These are phyloP conservation scores for Forsythia suspensa DNA, from an alignment of 257 asterid species.

Conservation along the genomic window DNA sequence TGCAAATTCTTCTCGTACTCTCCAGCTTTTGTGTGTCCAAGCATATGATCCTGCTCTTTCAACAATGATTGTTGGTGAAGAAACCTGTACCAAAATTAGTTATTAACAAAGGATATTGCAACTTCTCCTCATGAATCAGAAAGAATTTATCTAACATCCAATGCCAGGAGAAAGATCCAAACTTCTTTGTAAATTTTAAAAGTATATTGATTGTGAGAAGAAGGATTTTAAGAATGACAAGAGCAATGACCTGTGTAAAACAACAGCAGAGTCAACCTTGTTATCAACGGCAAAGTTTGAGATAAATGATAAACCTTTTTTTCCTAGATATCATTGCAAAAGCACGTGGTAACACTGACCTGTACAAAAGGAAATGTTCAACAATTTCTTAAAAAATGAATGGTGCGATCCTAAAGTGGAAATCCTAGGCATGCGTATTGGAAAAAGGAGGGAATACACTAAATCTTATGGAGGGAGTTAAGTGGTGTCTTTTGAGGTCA, in stretches of 20 bases:
- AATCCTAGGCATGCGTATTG: background rate
- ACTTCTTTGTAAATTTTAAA: background rate
- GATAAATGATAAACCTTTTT: background rate
- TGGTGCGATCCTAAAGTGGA: background rate
- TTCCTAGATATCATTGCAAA: background rate
- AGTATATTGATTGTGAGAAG: background rate
- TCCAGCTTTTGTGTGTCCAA: constrained; percentile 95
- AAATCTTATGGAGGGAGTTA: background rate
- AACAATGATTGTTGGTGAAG: constrained; percentile 95
- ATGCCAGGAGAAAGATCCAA: background rate
- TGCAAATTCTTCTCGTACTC: constrained; percentile 96
- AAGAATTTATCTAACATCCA: background rate
- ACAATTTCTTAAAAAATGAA: background rate
- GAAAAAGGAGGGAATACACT: background rate
- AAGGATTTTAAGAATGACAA: background rate
- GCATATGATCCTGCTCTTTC: constrained; percentile 97
- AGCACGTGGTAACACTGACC: background rate
- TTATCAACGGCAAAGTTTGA: constrained; percentile 3
- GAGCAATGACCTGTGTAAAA: background rate
- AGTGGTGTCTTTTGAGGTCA: background rate
- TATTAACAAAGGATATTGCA: background rate
- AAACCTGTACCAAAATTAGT: constrained; percentile 56
- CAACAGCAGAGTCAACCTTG: background rate
- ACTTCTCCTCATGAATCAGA: constrained; percentile 20
- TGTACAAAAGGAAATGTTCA: background rate